phyloP scores from a whole-genome alignment of 768 basidiomycete genomes.

The Suillus subaureus region DNA sequence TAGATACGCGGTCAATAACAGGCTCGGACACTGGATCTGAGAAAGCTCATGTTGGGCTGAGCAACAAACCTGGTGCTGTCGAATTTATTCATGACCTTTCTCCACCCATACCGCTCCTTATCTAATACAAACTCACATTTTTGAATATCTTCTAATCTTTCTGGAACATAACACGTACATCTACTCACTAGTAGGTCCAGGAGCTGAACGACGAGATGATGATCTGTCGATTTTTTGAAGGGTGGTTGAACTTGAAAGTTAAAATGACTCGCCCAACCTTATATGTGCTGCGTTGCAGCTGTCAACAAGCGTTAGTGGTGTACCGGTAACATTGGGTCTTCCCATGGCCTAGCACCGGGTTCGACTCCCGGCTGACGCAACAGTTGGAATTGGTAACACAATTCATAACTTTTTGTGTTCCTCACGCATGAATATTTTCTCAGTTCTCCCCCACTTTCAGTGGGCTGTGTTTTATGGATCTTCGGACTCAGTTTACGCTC shows the following conservation, averaged over 20 bases:
- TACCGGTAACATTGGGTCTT: constrained; percentile 90
- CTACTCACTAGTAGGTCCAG: not conserved
- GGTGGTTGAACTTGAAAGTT: not conserved
- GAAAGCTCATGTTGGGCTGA: not conserved
- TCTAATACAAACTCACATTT: not conserved
- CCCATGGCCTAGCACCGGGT: constrained; percentile 71
- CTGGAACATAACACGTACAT: not conserved
- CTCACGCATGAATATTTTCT: not conserved
- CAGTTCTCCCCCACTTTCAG: not conserved
- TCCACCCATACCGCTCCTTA: constrained; percentile 2
- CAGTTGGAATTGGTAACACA: too few species aligned
- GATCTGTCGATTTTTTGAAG: not conserved
- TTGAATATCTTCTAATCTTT: not conserved
- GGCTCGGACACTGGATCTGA: constrained; percentile 32
- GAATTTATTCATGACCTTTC: constrained; percentile 5
- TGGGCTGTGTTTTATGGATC: not conserved
- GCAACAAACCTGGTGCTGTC: constrained; percentile 3
- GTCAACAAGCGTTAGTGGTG: constrained; percentile 49
- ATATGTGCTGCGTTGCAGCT: not conserved
- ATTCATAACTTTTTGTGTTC: not conserved
- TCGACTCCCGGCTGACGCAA: constrained; percentile 58
- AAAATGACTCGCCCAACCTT: not conserved
- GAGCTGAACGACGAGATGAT: not conserved
- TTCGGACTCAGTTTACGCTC: not conserved
- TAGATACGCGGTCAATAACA: constrained; percentile 26